phyloP scores from a whole-genome alignment of 73 alveolate genomes.

The Paraurostyla sp. region DNA sequence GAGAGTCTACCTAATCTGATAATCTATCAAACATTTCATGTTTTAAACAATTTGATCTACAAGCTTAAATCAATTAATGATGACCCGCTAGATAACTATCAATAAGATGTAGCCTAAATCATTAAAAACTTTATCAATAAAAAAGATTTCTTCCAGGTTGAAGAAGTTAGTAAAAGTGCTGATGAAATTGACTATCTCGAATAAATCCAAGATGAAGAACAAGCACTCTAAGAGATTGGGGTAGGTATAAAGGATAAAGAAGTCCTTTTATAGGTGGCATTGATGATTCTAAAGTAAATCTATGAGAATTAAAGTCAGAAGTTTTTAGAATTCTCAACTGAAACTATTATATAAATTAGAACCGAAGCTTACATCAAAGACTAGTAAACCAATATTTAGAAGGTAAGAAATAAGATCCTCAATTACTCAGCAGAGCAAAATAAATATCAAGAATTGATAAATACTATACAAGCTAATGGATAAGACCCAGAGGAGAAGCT shows the following conservation, averaged over 20 bases:
- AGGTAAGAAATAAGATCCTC: background rate
- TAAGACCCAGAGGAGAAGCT: background rate
- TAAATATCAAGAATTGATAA: background rate
- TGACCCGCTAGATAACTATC: background rate
- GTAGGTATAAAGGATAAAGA: conserved; percentile 48
- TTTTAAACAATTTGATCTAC: background rate
- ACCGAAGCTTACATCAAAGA: background rate
- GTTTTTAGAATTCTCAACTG: background rate
- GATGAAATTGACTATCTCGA: background rate
- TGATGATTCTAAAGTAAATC: conserved; percentile 1
- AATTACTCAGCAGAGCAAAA: background rate
- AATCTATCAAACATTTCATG: conserved; percentile 13
- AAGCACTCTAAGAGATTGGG: conserved; percentile 47
- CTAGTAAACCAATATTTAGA: background rate
- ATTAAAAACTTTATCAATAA: background rate
- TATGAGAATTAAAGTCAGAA: background rate
- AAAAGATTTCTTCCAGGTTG: conserved; percentile 2
- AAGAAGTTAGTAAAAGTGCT: background rate
- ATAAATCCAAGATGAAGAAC: conserved; percentile 18
- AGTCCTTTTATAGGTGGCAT: background rate
- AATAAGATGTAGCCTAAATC: background rate
- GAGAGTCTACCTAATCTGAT: background rate
- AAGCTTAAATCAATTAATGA: background rate
- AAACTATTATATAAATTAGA: background rate
- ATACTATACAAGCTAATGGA: background rate